Evolutionary conservation across 306 rosid genomes (phyloP), one percentile per base, ranked within the genome.

Genomic region (Prunus padus): DNA sequence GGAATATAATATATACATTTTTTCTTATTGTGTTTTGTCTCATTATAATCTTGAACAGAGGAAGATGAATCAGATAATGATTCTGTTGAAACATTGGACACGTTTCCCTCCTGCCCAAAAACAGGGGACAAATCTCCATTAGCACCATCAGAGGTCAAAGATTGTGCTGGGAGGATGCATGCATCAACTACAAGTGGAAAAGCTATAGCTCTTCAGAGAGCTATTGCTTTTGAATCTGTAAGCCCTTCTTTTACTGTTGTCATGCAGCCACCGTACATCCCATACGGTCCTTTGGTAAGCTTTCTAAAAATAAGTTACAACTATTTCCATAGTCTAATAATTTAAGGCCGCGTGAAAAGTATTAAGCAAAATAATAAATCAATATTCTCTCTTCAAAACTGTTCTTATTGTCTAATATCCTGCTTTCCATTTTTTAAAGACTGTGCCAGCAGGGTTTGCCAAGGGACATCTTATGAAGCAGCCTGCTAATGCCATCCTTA

Each of bases 271-370:
- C 31, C 63, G 1, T 72, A 68, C 25, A 26, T 54, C 51, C 2
- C 1, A 20, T 4, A 23, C 16, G 51, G 14, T 10, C 16, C 51
- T 10, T 11, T 75, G 83, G 86, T 82, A 78, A 78, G 84, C 80
- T 46, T 55, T 26, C 8, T 8, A 50, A 15, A 13, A 11, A n/a
- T 18, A 47, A 47, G 42, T 37, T 37, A 7, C 42, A 37, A 37
- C 42, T 37, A 37, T 37, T 37, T 37, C 42, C 9, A 1, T 37
- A 37, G 42, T 37, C 42, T 37, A 37, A 37, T 5, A 37, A 37
- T 37, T 37, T 6, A 37, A 37, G 8, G 2, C 42, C 42, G 42
- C 42, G 42, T 47, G 13, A 47, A 47, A 11, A 11, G 18, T 47
- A 20, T 55, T 51, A 51, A 55, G 25, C 14, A 20, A 20, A 55